Base-by-base conservation (phyloP, 768 basidiomycete genomes). In the Agrocybe pediades region DNA sequence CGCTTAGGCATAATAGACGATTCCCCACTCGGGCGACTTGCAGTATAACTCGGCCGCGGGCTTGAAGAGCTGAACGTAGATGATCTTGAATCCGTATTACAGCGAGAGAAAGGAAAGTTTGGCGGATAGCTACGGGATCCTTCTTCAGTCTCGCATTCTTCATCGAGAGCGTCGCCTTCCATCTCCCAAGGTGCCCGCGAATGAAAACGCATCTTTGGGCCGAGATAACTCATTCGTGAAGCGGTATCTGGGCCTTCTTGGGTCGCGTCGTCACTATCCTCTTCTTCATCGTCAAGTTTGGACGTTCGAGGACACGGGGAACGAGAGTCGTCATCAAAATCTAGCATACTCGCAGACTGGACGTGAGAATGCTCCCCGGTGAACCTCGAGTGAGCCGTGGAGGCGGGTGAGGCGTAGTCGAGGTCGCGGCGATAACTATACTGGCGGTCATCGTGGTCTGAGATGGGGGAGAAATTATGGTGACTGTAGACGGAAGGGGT, bases 131-230 rank as follows among this genome's bases (percentile, higher is more conserved):
- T 68, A 65, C 66, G 67, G 62, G 51, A 55, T 42, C 63, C 66
- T 20, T 73, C 72, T 36, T 80, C 77, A 3, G 70, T 61, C 39
- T 84, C 83, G 23, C 76, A 75, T 26, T 76, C 82, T 62, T 78
- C 79, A 25, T 74, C 68, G 2, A 78, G 53, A 3, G 68, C 33
- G 30, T 73, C 77, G 13, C 78, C 82, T 45, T 83, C 87, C 30
- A 78, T 70, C 69, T 92, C 90, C 90, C 90, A 93, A 36, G 90
- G 90, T 16, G 90, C 87, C 21, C 80, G 86, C 56, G 87, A 88
- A 68, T 90, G 88, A 64, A 90, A 84, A 46, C 85, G 84, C 80
- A 92, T 88, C 69, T 84, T 90, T 25, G 90, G 90, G n/a, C 91
- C 91, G 27, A 87, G 82, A 44, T 86, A 71, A 62, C 87, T 90